Conservation (phyloP, 148 eudicot genomes). For the Fagopyrum homotropicum region DNA sequence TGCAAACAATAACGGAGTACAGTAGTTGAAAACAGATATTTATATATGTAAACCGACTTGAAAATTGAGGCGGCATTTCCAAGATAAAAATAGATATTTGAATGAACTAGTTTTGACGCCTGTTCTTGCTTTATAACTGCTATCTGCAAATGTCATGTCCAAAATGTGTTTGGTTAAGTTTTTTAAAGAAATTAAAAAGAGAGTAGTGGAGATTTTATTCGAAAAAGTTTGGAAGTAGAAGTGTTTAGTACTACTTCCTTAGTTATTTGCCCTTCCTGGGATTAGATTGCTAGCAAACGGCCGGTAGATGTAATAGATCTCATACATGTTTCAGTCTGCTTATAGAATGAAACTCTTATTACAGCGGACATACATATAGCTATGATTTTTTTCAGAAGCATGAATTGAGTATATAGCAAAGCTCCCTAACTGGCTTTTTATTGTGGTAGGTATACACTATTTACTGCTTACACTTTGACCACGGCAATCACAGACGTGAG, state of each 20-base stretch:
- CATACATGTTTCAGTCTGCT: not conserved
- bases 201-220: too few relatives aligned
- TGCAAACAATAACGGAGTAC: not conserved
- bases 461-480: constrained; percentile 80
- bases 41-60: not conserved
- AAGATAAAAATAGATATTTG: not conserved
- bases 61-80: not conserved
- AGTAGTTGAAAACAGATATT: not conserved
- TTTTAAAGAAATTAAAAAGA: too few relatives aligned
- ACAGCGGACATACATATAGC: too few relatives aligned
- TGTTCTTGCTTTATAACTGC: not conserved
- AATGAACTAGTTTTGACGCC: not conserved
- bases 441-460: constrained; percentile 62
- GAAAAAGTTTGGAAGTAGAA: too few relatives aligned
- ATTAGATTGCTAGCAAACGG: too few relatives aligned
- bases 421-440: not conserved
- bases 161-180: too few relatives aligned
- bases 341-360: too few relatives aligned
- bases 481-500: constrained; percentile 96
- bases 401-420: not conserved
- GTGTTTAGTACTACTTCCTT: too few relatives aligned
- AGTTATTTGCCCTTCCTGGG: too few relatives aligned
- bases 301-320: not conserved
- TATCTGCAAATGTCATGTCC: not conserved
- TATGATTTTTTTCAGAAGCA: not conserved